Conservation (phyloP, 352 stramenopile genomes). For the Globisporangium spiculum region DNA sequence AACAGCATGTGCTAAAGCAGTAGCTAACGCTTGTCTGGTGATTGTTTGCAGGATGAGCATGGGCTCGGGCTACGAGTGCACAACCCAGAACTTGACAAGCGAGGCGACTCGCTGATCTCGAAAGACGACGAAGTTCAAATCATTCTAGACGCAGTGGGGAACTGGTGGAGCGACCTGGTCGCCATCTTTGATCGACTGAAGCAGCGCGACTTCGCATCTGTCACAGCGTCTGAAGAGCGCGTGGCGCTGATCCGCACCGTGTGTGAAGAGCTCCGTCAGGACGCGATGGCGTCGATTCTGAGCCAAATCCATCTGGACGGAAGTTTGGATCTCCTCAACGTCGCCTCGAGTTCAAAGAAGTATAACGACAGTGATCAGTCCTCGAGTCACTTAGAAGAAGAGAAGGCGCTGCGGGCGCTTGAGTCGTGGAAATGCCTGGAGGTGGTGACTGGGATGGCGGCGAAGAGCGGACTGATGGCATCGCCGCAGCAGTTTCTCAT, state of each 20-base stretch:
- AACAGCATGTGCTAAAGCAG: neutral
- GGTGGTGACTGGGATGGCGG: conserved; percentile 34
- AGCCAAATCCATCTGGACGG: conserved; percentile 40
- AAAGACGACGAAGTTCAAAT: conserved; percentile 26
- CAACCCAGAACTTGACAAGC: conserved; percentile 3
- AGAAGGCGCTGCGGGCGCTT: conserved; percentile 43
- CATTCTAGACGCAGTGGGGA: conserved; percentile 43
- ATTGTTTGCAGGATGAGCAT: conserved; percentile 7
- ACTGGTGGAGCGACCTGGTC: conserved; percentile 73
- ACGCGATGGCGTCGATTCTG: conserved; percentile 28
- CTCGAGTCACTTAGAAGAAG: conserved; percentile 7
- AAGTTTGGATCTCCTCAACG: conserved; percentile 22
- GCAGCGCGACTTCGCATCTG: conserved; percentile 20
- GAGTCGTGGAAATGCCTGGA: conserved; percentile 72
- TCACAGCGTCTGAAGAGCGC: conserved; percentile 28
- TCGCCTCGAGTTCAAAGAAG: neutral
- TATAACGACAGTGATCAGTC: neutral
- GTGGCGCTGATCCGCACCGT: conserved; percentile 37
- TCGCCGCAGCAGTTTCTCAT: conserved; percentile 47
- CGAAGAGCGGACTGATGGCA: conserved; percentile 26
- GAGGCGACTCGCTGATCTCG: neutral
- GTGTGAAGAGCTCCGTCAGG: conserved; percentile 38
- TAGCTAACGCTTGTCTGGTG: neutral
- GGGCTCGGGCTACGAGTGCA: conserved; percentile 12
- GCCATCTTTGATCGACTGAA: conserved; percentile 38